Conservation (phyloP, 1,284 basidiomycete genomes). For the Ganoderma leucocontextum region DNA sequence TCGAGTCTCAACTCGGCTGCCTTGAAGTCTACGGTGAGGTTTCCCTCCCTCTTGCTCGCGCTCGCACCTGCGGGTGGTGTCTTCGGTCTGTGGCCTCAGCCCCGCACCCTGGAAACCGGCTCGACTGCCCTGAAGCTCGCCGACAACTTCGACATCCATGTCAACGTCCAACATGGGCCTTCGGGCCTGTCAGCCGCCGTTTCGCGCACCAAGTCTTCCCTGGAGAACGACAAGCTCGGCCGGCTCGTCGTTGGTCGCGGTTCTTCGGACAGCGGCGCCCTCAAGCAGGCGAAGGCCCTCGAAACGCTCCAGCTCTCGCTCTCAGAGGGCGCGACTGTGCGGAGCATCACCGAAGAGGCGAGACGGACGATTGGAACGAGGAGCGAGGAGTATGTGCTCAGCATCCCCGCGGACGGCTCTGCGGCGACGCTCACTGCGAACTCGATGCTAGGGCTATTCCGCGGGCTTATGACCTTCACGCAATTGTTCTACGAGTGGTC, state of each 20-base stretch:
- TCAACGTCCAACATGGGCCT: conserved; percentile 42
- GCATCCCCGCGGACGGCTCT: conserved; percentile 65
- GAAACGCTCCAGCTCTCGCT: conserved; percentile 52
- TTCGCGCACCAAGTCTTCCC: conserved; percentile 46
- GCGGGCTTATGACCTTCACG: conserved; percentile 86
- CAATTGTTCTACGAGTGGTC: conserved; percentile 75
- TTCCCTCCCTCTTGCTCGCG: conserved; percentile 11
- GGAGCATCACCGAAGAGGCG: conserved; percentile 61
- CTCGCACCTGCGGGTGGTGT: conserved; percentile 17
- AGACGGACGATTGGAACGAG: conserved; percentile 57
- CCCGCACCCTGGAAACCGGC: conserved; percentile 58
- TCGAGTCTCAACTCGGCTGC: not conserved
- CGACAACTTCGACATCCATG: conserved; percentile 50
- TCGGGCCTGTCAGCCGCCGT: conserved; percentile 56
- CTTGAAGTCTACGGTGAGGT: conserved; percentile 20
- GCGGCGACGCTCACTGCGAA: conserved; percentile 69
- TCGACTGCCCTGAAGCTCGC: conserved; percentile 58
- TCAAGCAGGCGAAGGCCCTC: conserved; percentile 41
- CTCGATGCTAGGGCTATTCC: conserved; percentile 78
- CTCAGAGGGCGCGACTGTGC: conserved; percentile 34
- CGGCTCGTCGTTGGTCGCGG: conserved; percentile 58
- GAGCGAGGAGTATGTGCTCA: conserved; percentile 72
- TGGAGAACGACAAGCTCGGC: conserved; percentile 53
- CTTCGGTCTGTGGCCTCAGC: conserved; percentile 67
- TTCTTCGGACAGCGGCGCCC: conserved; percentile 43